A percentile compares a stretch with the other conserved stretches of the same genome.
These are phyloP conservation scores for Cutaneotrichosporon sp. DNA, from an alignment of 1,284 basidiomycete genomes.

Conservation along the genomic window DNA sequence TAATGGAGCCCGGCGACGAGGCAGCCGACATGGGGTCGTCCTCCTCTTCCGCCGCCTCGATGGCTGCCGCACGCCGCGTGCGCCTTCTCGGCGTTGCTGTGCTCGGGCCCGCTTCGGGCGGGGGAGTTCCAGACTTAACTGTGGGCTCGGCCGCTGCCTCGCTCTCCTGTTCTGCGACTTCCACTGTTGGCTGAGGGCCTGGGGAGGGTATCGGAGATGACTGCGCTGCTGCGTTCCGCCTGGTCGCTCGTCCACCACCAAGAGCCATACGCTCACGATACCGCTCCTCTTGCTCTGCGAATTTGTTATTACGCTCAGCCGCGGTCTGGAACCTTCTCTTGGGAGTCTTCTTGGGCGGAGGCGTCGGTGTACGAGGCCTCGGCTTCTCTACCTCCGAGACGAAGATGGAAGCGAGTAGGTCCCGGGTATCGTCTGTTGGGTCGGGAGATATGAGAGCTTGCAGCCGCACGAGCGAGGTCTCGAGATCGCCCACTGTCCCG, in stretches of 20 bases:
- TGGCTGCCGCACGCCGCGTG: neutral
- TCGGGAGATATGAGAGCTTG: conserved; percentile 21
- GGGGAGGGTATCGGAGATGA: neutral
- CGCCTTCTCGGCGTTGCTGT: neutral
- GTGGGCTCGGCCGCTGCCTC: no score
- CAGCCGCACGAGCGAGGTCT: conserved; percentile 56
- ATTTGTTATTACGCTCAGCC: conserved; percentile 17
- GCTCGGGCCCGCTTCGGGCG: neutral
- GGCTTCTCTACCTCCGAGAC: conserved; percentile 59
- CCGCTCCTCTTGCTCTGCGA: conserved; percentile 25
- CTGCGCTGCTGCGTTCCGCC: neutral
- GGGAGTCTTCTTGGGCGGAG: conserved; percentile 45
- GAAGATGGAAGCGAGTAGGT: conserved; percentile 65
- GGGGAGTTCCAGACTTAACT: no score
- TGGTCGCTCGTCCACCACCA: conserved; percentile 4
- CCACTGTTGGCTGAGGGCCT: neutral
- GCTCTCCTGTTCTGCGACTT: neutral
- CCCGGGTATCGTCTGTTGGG: conserved; percentile 41
- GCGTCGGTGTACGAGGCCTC: conserved; percentile 57
- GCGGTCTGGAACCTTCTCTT: no score
- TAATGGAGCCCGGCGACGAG: conserved; percentile 8
- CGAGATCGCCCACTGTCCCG: conserved; percentile 59
- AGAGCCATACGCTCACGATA: conserved; percentile 8
- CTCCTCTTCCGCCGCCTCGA: neutral
- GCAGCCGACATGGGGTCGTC: neutral